These are phyloP conservation scores for Epichloe aotearoae DNA, from an alignment of 2,329 filamentous ascomycete genomes.

Conservation along the genomic window DNA sequence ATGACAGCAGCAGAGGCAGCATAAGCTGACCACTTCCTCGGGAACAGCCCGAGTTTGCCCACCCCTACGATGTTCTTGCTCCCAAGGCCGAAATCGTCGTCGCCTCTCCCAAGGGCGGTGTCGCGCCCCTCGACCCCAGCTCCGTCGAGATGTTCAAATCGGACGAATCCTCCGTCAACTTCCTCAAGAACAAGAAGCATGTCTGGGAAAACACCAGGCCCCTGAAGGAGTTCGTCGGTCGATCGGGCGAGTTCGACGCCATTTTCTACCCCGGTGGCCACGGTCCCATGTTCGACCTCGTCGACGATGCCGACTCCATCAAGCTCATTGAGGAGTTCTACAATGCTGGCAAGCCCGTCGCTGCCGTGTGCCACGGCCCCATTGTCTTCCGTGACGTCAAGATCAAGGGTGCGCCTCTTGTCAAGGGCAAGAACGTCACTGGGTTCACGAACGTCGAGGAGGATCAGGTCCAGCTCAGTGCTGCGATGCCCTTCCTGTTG, in stretches of 20 bases:
- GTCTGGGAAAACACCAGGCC: constrained; percentile 52
- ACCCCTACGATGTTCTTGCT: constrained; percentile 44
- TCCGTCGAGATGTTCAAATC: constrained; percentile 41
- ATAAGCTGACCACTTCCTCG: too few relatives aligned
- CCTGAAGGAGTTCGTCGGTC: constrained; percentile 41
- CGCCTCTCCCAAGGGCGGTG: constrained; percentile 49
- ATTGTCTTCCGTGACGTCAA: constrained; percentile 47
- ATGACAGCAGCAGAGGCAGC: too few relatives aligned
- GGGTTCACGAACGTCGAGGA: constrained; percentile 50
- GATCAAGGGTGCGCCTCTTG: constrained; percentile 36
- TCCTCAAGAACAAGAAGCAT: constrained; percentile 39
- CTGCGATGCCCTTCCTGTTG: constrained; percentile 44
- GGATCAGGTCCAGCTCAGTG: constrained; percentile 30
- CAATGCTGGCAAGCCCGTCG: constrained; percentile 45
- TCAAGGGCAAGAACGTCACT: constrained; percentile 44
- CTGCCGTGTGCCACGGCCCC: constrained; percentile 58
- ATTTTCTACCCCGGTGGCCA: constrained; percentile 45
- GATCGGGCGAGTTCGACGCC: constrained; percentile 48
- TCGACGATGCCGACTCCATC: constrained; percentile 40
- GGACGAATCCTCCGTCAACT: constrained; percentile 39
- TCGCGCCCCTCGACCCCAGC: constrained; percentile 45
- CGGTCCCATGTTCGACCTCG: constrained; percentile 56
- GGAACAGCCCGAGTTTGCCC: constrained; percentile 45
- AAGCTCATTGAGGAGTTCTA: constrained; percentile 50
- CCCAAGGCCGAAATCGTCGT: constrained; percentile 40